These are phyloP conservation scores for Acanthamoeba healyi DNA, from an alignment of 208 protist species.

Conservation along the genomic window DNA sequence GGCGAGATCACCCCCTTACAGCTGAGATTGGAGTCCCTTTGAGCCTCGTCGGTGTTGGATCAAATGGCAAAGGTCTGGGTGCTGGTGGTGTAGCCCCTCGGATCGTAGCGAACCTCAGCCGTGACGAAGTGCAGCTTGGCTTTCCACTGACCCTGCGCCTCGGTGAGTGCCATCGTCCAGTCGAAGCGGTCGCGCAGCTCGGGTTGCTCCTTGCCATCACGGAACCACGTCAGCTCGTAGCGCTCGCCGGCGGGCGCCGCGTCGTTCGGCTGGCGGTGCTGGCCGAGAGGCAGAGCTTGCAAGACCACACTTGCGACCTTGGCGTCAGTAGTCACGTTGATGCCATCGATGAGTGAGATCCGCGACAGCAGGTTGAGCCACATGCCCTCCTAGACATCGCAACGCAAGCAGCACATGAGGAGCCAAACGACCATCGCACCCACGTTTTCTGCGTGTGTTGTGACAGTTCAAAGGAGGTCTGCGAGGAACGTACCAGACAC, in stretches of 20 bases:
- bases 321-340: background rate
- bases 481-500: constrained; percentile 3
- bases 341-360: constrained; percentile 50
- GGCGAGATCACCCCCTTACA: too few species aligned
- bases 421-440: background rate
- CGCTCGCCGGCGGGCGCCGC: background rate
- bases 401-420: background rate
- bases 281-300: background rate
- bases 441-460: too few species aligned
- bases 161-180: background rate
- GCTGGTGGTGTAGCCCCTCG: background rate
- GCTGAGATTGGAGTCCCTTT: too few species aligned
- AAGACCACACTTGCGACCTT: background rate
- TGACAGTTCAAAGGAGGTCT: too few species aligned
- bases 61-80: constrained; percentile 1
- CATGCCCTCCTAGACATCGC: constrained; percentile 27
- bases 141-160: background rate
- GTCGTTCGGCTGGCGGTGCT: background rate
- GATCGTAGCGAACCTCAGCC: constrained; percentile 34
- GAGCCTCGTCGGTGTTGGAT: too few species aligned
- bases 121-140: constrained; percentile 47
- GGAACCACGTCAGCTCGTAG: background rate
- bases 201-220: background rate
- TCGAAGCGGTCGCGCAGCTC: constrained; percentile 38
- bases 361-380: constrained; percentile 41